Conservation (phyloP, 2,329 filamentous ascomycete genomes). For the Escovopsis sp. region DNA sequence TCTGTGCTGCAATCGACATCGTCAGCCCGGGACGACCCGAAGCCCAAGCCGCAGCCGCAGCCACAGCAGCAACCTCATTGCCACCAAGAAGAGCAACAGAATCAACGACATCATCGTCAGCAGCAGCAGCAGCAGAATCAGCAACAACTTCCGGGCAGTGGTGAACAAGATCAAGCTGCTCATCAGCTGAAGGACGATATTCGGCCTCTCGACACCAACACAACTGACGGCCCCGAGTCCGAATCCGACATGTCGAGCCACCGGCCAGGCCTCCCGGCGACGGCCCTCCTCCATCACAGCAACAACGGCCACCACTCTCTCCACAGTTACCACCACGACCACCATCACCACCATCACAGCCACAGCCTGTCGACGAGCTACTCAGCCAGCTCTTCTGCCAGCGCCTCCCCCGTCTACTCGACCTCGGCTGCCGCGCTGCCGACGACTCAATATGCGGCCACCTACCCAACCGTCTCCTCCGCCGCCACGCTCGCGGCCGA, state of each 20-base stretch:
- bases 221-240: conserved; percentile 6
- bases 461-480: conserved; percentile 15
- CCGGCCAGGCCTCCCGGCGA: conserved; percentile 7
- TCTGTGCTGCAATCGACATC: conserved; percentile 1
- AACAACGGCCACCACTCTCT: neutral
- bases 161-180: neutral
- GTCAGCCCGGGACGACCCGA: conserved; percentile 1
- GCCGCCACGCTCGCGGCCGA: conserved; percentile 12
- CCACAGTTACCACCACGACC: neutral
- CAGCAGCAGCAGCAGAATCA: conserved; percentile 4
- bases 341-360: neutral
- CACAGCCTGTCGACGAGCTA: conserved; percentile 17
- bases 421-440: conserved; percentile 8
- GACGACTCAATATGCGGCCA: conserved; percentile 14
- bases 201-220: conserved; percentile 14
- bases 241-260: conserved; percentile 19
- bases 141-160: conserved; percentile 1
- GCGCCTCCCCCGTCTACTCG: conserved; percentile 4
- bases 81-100: conserved; percentile 1
- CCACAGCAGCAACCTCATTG: neutral
- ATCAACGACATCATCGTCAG: conserved; percentile 1
- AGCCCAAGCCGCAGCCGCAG: conserved; percentile 2
- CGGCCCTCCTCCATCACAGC: conserved; percentile 1
- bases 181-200: conserved; percentile 18
- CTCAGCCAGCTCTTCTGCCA: conserved; percentile 4